Evolutionary conservation across 2,329 filamentous ascomycete genomes (phyloP), one percentile per base, ranked within the genome.

Genomic region (Emergomyces orientalis): DNA sequence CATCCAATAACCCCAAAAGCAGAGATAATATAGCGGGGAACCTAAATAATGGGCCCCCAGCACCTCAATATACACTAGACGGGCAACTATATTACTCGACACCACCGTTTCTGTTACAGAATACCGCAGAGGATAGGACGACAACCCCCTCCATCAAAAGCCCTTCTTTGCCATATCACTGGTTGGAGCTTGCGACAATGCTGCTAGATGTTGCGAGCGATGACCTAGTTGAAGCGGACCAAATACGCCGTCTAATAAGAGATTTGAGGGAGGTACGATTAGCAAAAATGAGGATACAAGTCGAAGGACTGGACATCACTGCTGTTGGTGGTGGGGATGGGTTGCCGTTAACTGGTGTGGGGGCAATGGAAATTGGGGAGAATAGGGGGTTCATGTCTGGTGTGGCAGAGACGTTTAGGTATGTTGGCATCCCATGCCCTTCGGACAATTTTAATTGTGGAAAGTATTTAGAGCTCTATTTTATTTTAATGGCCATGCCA

Each of bases 291-390:
- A 80, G 91, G 65, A 85, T 84, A 43, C 89, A 88, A 65, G 86
- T 90, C 17, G 83, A 86, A 45, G 84, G 86, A 47, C 76, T 96
- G 59, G 89, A 91, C 69, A 72, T 72, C 43, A 76, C 75, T 8
- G 72, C 75, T 13, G 71, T 69, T 34, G 84, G 83, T 25, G 88
- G 83, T 9, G 86, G 85, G 3, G 86, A 87, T 27, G 86, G 92
- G n/a, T 84, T 90, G 62, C 82, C 88, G 63, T 79, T 88, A 72
- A 87, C 86, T 58, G 93, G 93, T 27, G 89, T 97, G 0, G 94
- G 94, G 1, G 90, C 90, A 1, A 91, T 97, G 88, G 94, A 99
- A 78, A 81, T 97, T 57, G 88, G 89, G 0, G 93, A 97, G 78
- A 89, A 87, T 62, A 83, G 93, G 69, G 87, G 86, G 0, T 96